Percentiles rank a stretch among this genome's conserved stretches.
These are phyloP conservation scores for Candida namnaoensis DNA, from an alignment of 805 yeast genomes.

Conservation along the genomic window DNA sequence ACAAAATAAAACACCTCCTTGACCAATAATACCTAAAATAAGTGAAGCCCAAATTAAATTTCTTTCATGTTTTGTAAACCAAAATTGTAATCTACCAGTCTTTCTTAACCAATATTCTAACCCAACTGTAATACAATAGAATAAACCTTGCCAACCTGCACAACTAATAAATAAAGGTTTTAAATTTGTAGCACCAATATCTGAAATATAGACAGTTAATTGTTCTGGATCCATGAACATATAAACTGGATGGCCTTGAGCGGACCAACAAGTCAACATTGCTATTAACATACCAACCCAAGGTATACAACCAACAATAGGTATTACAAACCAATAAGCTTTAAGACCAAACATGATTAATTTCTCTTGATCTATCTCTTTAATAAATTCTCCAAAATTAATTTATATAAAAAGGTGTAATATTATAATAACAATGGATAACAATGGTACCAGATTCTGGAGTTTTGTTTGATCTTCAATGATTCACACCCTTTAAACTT, in stretches of 20 bases:
- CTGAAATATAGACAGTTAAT: slow-evolving; percentile 65
- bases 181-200: slow-evolving; percentile 80
- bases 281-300: slow-evolving; percentile 95
- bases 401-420: no score
- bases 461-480: no score
- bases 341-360: no score
- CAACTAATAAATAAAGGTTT: slow-evolving; percentile 81
- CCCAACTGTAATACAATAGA: slow-evolving; percentile 54
- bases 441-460: no score
- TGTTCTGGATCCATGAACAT: slow-evolving; percentile 35
- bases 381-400: no score
- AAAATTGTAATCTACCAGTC: slow-evolving; percentile 37
- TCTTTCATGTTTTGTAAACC: slow-evolving; percentile 28
- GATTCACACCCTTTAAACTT: no score
- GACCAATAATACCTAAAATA: slow-evolving; percentile 45
- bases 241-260: slow-evolving; percentile 71
- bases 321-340: slow-evolving; percentile 47
- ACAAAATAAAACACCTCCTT: slow-evolving; percentile 66
- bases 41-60: slow-evolving; percentile 32
- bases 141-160: slow-evolving; percentile 68
- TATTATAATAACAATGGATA: no score
- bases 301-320: slow-evolving; percentile 53
- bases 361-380: no score
- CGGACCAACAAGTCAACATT: slow-evolving; percentile 68
- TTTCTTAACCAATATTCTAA: slow-evolving; percentile 58